Conservation (phyloP, 768 basidiomycete species). For the Boletus rex-veris region DNA sequence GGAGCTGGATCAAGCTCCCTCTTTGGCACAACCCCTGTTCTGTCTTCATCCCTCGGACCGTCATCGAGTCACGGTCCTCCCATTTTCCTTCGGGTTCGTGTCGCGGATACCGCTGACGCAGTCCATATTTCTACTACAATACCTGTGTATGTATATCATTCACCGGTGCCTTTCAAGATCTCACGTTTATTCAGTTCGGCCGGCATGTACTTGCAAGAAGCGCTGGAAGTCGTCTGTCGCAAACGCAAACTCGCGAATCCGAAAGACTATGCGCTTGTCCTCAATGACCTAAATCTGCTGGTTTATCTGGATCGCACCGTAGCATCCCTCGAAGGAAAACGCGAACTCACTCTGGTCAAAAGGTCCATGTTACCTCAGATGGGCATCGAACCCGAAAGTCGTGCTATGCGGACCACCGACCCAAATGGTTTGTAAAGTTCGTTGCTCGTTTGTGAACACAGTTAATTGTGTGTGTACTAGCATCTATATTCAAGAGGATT, state of each 20-base stretch:
- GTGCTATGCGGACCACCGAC: slow-evolving; percentile 73
- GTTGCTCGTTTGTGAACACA: not conserved
- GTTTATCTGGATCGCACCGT: slow-evolving; percentile 94
- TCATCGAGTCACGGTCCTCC: slow-evolving; percentile 73
- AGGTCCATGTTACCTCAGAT: slow-evolving; percentile 70
- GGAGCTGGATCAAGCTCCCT: slow-evolving; percentile 44
- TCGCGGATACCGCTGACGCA: slow-evolving; percentile 77
- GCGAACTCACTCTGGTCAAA: slow-evolving; percentile 78
- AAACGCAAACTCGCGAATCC: slow-evolving; percentile 63
- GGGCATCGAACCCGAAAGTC: slow-evolving; percentile 64
- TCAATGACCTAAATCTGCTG: slow-evolving; percentile 59
- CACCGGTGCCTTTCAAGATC: not conserved
- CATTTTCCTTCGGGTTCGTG: slow-evolving; percentile 77
- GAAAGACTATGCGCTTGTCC: slow-evolving; percentile 79
- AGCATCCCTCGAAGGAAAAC: slow-evolving; percentile 87
- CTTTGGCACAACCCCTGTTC: slow-evolving; percentile 47
- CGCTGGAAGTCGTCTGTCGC: slow-evolving; percentile 78
- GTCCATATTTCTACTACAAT: slow-evolving; percentile 89
- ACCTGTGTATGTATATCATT: slow-evolving; percentile 64
- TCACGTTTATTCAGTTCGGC: slow-evolving; percentile 50
- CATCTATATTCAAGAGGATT: slow-evolving; percentile 90
- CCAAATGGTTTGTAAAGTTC: slow-evolving; percentile 69
- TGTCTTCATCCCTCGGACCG: slow-evolving; percentile 68
- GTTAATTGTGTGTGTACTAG: slow-evolving; percentile 35
- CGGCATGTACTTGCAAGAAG: slow-evolving; percentile 97